Evolutionary conservation across 495 filamentous ascomycete species (phyloP), one percentile per base, ranked within the genome.

Genomic region (Astrothelium subdiscretum): DNA sequence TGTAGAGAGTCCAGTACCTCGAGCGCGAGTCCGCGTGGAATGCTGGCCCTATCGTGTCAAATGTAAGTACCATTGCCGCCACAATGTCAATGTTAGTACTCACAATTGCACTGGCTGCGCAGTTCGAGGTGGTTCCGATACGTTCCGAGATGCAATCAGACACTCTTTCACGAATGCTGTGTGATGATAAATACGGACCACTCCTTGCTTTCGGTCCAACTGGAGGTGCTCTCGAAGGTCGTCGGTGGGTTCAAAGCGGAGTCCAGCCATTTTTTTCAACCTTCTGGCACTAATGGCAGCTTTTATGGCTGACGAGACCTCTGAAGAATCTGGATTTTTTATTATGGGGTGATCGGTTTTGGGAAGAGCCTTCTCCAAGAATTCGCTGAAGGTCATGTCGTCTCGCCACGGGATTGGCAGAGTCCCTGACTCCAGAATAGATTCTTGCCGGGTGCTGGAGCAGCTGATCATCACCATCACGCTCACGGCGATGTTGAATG

Each of bases 391-490:
- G 11, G 68, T 40, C 15, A 65, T 54, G 27, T 68, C 66, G 12
- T 59, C 43, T 2, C 29, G 58, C 73, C 73, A 76, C 20, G 60
- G 51, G 3, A 63, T 59, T 32, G 58, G 64, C 5, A 35, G 63
- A 27, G 27, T 65, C 22, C 71, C 71, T 32, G 64, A 42, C 44
- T 73, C 70, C 3, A 74, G 58, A 4, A 70, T 59, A 11, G 66
- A 63, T 32, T 60, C 68, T n/a, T 67, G 58, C 27, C 59, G 31
- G 11, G 57, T 59, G 10, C 61, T 60, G 20, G 71, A 70, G 51
- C 71, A 71, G 59, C 72, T 73, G 31, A 68, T 63, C 70, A 74
- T 76, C 13, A 71, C 67, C 67, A 75, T 72, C 8, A 73, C 60
- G 22, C 59, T 67, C 22, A 71, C 65, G 15, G 73, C 73, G 10